Conservation (phyloP, 2,329 filamentous ascomycete genomes). For the Clonostachys rosea region DNA sequence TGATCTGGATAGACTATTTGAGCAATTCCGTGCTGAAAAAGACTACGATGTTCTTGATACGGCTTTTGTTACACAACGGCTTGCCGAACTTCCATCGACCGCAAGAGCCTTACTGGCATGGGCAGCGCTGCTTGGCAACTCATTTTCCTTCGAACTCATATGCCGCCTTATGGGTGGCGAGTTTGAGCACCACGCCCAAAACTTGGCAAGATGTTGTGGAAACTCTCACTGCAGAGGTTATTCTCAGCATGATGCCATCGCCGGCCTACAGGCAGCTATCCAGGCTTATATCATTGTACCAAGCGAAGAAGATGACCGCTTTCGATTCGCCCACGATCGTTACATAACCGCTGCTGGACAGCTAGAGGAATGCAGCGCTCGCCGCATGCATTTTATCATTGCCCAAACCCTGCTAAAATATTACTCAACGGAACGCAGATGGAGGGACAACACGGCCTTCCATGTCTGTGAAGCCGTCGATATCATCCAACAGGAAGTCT, state of each 20-base stretch:
- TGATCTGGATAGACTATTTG: slow-evolving; percentile 80
- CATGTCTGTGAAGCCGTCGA: slow-evolving; percentile 77
- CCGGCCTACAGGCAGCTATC: slow-evolving; percentile 77
- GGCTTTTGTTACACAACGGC: slow-evolving; percentile 73
- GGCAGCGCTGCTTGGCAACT: slow-evolving; percentile 77
- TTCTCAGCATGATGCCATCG: slow-evolving; percentile 64
- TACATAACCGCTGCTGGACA: slow-evolving; percentile 72
- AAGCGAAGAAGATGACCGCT: slow-evolving; percentile 80
- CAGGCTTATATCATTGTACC: slow-evolving; percentile 77
- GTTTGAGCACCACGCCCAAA: slow-evolving; percentile 56
- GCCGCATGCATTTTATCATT: slow-evolving; percentile 89
- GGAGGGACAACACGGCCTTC: slow-evolving; percentile 68
- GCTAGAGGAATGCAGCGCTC: slow-evolving; percentile 63
- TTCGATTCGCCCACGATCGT: slow-evolving; percentile 84
- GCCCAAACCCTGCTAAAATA: slow-evolving; percentile 77
- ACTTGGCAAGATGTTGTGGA: slow-evolving; percentile 22
- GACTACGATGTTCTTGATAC: slow-evolving; percentile 78
- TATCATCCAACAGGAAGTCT: slow-evolving; percentile 65
- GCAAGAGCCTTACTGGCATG: slow-evolving; percentile 80
- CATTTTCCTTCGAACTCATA: slow-evolving; percentile 80
- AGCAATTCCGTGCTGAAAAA: slow-evolving; percentile 74
- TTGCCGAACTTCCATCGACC: slow-evolving; percentile 70
- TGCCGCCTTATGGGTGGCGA: slow-evolving; percentile 73
- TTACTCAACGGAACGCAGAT: slow-evolving; percentile 52
- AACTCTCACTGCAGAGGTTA: slow-evolving; percentile 23